Evolutionary conservation across 2,329 filamentous ascomycete genomes (phyloP).

Genomic region (Colletotrichum sp.): DNA sequence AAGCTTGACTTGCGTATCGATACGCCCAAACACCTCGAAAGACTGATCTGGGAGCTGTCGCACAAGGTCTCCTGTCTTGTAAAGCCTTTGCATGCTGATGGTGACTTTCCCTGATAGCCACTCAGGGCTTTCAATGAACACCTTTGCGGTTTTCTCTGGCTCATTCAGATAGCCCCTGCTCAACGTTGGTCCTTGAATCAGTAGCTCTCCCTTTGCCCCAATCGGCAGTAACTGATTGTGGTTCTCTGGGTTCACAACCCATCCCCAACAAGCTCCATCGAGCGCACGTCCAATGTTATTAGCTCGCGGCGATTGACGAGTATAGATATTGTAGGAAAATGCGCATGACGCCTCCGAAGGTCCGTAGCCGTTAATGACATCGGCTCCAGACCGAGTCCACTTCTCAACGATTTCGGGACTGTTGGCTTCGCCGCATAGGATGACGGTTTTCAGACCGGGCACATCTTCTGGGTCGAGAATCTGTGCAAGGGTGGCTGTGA

Average conservation of each 20-base stretch:
- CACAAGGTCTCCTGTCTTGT: constrained; percentile 50
- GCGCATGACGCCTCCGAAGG: constrained; percentile 54
- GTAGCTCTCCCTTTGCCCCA: constrained; percentile 61
- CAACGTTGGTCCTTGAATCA: constrained; percentile 62
- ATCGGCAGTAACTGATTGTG: constrained; percentile 54
- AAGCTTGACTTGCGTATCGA: constrained; percentile 27
- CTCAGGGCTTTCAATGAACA: constrained; percentile 46
- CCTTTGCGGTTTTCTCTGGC: constrained; percentile 45
- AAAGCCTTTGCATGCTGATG: constrained; percentile 32
- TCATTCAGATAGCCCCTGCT: constrained; percentile 56
- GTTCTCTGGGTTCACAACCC: constrained; percentile 58
- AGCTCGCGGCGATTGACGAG: constrained; percentile 40
- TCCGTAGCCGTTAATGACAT: constrained; percentile 55
- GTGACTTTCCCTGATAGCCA: constrained; percentile 31
- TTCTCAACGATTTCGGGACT: constrained; percentile 50
- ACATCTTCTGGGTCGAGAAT: constrained; percentile 40
- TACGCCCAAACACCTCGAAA: constrained; percentile 19
- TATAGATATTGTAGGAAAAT: constrained; percentile 38
- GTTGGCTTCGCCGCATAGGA: constrained; percentile 51
- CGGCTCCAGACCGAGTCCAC: constrained; percentile 32
- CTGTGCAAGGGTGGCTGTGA: constrained; percentile 63
- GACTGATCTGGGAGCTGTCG: constrained; percentile 12
- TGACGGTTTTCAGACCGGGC: constrained; percentile 36
- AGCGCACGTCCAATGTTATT: constrained; percentile 52
- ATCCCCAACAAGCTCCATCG: constrained; percentile 46